A percentile compares a stretch with the other conserved stretches of the same genome.
Evolutionary conservation across 176 grass and related monocot genomes (phyloP).

Genomic region (Zoysia pacifica): DNA sequence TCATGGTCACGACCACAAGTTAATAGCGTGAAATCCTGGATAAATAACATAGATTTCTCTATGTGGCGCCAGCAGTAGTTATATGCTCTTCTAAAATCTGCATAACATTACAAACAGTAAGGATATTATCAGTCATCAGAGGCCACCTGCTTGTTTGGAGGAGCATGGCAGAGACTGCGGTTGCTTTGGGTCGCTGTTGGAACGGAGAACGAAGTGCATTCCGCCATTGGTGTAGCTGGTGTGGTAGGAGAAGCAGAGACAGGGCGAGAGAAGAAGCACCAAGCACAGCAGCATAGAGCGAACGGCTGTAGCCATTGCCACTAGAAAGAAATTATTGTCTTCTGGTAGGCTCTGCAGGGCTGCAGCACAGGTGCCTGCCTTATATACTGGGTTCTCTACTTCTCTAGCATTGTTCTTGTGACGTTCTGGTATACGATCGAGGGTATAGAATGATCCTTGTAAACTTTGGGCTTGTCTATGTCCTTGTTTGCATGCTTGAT

Average conservation of each 20-base stretch:
- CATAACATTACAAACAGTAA: not conserved
- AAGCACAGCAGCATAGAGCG: not conserved
- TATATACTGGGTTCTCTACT: not conserved
- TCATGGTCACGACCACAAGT: not conserved
- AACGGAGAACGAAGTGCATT: not conserved
- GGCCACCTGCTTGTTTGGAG: not conserved
- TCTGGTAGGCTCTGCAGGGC: not conserved
- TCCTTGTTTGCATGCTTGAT: not conserved
- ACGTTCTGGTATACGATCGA: not conserved
- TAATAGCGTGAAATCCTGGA: not conserved
- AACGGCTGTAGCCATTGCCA: slow-evolving; percentile 3
- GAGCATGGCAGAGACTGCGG: not conserved
- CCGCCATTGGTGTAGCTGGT: slow-evolving; percentile 18
- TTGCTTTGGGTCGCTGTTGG: not conserved
- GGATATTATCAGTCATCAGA: too few relatives aligned
- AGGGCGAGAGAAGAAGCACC: slow-evolving; percentile 13
- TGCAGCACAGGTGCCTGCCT: not conserved
- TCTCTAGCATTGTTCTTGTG: slow-evolving; percentile 9
- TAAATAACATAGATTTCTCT: not conserved
- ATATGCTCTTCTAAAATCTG: not conserved
- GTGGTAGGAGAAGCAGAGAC: not conserved
- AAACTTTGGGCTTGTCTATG: not conserved
- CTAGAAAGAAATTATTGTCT: not conserved
- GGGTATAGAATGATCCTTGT: not conserved
- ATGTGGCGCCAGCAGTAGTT: not conserved